Conservation (phyloP, 768 basidiomycete genomes). For the Trametes maxima region DNA sequence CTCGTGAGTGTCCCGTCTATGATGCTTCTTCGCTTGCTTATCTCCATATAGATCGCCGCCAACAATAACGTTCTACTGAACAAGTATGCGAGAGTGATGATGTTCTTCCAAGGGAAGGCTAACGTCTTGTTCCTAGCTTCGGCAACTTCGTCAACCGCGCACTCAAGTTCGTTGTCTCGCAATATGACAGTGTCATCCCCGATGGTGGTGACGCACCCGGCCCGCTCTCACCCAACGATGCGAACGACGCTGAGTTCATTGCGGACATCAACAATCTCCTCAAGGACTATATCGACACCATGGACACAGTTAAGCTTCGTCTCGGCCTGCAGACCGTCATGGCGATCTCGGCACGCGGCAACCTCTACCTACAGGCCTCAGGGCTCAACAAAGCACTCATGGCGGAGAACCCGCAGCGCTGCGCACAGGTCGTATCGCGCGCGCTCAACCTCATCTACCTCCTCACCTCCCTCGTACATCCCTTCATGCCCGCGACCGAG, state of each 20-base stretch:
- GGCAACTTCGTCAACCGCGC: slow-evolving; percentile 97
- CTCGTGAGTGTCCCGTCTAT: slow-evolving; percentile 59
- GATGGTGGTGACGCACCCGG: slow-evolving; percentile 74
- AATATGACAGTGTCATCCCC: slow-evolving; percentile 79
- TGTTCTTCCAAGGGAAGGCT: neutral
- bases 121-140: slow-evolving; percentile 52
- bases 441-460: slow-evolving; percentile 93
- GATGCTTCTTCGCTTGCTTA: too few relatives aligned
- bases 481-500: slow-evolving; percentile 95
- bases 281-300: slow-evolving; percentile 77
- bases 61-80: slow-evolving; percentile 94
- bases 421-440: slow-evolving; percentile 87
- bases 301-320: slow-evolving; percentile 92
- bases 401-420: slow-evolving; percentile 76
- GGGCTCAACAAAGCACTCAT: slow-evolving; percentile 90
- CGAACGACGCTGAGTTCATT: slow-evolving; percentile 74
- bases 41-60: slow-evolving; percentile 64
- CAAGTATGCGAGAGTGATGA: slow-evolving; percentile 56
- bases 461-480: slow-evolving; percentile 82
- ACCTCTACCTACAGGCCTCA: slow-evolving; percentile 92
- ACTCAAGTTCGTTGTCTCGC: slow-evolving; percentile 89
- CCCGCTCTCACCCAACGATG: slow-evolving; percentile 67
- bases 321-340: slow-evolving; percentile 87
- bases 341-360: slow-evolving; percentile 86
- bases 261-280: slow-evolving; percentile 77